Conservation (phyloP, 352 stramenopile genomes). For the Halophytophthora polymorphica region DNA sequence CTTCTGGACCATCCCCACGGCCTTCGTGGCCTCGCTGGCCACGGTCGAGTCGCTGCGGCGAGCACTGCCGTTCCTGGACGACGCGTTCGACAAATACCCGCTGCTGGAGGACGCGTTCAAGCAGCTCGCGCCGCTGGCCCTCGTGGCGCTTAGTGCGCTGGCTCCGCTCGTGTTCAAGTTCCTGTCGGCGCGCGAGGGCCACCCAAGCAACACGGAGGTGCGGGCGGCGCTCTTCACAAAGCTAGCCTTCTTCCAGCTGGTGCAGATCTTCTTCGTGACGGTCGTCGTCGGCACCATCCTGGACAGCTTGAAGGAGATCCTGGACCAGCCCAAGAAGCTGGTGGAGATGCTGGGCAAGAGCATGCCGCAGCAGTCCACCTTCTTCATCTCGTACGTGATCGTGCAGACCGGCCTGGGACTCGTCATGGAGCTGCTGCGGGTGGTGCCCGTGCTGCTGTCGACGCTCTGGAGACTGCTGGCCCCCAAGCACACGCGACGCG, state of each 20-base stretch:
- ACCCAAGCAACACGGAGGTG: constrained; percentile 66
- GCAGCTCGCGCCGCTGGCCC: constrained; percentile 63
- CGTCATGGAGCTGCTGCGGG: constrained; percentile 57
- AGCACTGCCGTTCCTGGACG: constrained; percentile 60
- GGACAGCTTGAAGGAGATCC: constrained; percentile 66
- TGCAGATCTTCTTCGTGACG: constrained; percentile 83
- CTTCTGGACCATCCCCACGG: constrained; percentile 83
- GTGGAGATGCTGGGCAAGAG: constrained; percentile 69
- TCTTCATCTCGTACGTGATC: constrained; percentile 84
- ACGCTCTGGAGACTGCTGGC: constrained; percentile 51
- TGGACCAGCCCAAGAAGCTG: constrained; percentile 66
- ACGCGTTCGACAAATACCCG: constrained; percentile 59
- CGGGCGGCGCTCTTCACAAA: constrained; percentile 69
- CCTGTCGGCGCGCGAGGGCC: constrained; percentile 59
- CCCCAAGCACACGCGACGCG: constrained; percentile 56
- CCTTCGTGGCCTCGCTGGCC: constrained; percentile 68
- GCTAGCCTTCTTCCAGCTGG: constrained; percentile 76
- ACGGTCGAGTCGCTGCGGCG: constrained; percentile 65
- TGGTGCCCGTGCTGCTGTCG: constrained; percentile 47
- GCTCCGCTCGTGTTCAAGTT: constrained; percentile 65
- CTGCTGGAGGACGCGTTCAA: constrained; percentile 61
- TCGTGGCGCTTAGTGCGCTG: constrained; percentile 58
- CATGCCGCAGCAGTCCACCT: constrained; percentile 81
- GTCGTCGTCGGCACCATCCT: constrained; percentile 75
- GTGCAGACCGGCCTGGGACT: constrained; percentile 60